Percentiles rank a stretch among this genome's conserved stretches.
Evolutionary conservation across 1,284 basidiomycete genomes (phyloP).

Genomic region (Moesziomyces aphidis): DNA sequence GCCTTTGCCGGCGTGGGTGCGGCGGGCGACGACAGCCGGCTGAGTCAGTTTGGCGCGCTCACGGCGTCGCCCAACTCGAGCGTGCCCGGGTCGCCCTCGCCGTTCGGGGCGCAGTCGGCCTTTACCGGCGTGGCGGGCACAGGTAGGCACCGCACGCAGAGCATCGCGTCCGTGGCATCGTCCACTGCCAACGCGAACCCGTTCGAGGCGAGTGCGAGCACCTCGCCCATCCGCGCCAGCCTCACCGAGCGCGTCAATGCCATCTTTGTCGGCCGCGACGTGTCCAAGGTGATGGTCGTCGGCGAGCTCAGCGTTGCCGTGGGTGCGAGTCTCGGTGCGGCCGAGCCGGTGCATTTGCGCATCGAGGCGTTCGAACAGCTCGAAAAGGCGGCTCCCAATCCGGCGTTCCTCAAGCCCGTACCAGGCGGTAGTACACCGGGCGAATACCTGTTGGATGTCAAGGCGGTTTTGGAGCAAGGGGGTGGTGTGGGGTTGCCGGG

Average conservation of each 20-base stretch:
- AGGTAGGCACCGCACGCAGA: conserved; percentile 50
- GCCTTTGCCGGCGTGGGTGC: conserved; percentile 28
- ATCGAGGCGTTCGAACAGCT: conserved; percentile 70
- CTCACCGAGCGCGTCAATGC: conserved; percentile 72
- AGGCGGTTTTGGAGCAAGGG: conserved; percentile 61
- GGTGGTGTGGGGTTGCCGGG: conserved; percentile 18
- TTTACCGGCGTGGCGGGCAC: conserved; percentile 45
- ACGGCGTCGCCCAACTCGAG: conserved; percentile 29
- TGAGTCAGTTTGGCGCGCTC: conserved; percentile 42
- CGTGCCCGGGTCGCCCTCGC: conserved; percentile 32
- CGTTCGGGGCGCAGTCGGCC: conserved; percentile 31
- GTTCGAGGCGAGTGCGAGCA: conserved; percentile 41
- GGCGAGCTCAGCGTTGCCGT: conserved; percentile 70
- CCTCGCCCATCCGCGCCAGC: conserved; percentile 57
- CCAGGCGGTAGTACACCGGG: conserved; percentile 65
- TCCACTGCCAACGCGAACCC: conserved; percentile 43
- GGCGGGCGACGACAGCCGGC: conserved; percentile 21
- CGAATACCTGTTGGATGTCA: conserved; percentile 71
- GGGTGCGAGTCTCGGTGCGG: conserved; percentile 1
- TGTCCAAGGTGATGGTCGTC: conserved; percentile 70
- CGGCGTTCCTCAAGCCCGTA: conserved; percentile 69
- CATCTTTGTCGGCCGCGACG: conserved; percentile 68
- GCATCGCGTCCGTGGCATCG: conserved; percentile 49
- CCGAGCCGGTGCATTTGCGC: conserved; percentile 67
- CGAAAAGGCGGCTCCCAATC: conserved; percentile 72